Evolutionary conservation across 225 moss, liverwort and hornwort genomes (phyloP), one percentile per base, ranked within the genome.

Genomic region (Bryoerythrophyllum caledonicum): DNA sequence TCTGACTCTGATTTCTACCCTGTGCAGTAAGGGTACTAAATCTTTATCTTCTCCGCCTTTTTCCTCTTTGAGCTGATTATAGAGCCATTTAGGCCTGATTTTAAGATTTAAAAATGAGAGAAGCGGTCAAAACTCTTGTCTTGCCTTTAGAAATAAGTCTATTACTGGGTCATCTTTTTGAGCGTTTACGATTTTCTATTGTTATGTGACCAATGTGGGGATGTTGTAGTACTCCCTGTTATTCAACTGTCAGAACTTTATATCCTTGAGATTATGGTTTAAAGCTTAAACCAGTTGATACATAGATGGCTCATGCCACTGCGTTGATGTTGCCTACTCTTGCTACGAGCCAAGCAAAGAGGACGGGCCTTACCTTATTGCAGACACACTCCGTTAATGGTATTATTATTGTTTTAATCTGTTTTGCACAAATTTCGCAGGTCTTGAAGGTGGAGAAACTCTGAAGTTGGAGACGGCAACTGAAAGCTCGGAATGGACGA

Each of bases 201-300:
- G n/a, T n/a, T n/a, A n/a, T 71, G 35, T 46, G 71, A 65, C 17
- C 61, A 54, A 44, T 34, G 14, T 44, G 62, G 24, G 67, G 46
- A 44, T 53, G 10, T 52, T 34, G 4, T 37, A 60, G 27, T 44
- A 21, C 21, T 78, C 10, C 46, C 19, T 26, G 37, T 37, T 49
- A 26, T 78, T 78, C 76, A 84, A 84, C 84, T 87, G 87, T 77
- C 87, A 87, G 87, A 87, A 81, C 87, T 84, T 87, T 82, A 65
- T 79, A 63, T 84, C 81, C 87, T 82, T 8, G 60, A 87, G 84
- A 68, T n/a, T 74, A 77, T 87, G 84, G 81, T 74, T 28, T 79
- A 77, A 87, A 84, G 87, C 81, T 87, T 87, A 87, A 87, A 87
- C 87, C 84, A 82, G 87, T 87, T 87, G 87, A 82, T 79, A 87